Conservation (phyloP, 1,284 basidiomycete genomes). For the Irpex sp. region DNA sequence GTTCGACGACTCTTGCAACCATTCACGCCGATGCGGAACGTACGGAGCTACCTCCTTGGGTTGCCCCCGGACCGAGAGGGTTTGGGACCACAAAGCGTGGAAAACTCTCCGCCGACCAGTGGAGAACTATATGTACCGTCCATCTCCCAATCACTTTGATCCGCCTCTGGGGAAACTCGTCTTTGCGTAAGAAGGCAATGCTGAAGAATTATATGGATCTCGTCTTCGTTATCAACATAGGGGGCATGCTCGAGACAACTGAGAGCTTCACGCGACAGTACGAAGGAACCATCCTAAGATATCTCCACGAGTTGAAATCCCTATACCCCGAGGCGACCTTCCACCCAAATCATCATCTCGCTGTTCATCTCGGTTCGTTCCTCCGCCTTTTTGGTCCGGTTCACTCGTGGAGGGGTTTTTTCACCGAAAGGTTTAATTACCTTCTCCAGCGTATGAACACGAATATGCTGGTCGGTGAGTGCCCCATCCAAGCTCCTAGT, state of each 20-base stretch:
- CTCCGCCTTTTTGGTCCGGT: constrained; percentile 29
- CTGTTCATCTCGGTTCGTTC: constrained; percentile 28
- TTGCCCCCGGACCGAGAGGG: constrained; percentile 20
- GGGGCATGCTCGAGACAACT: constrained; percentile 19
- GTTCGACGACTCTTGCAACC: background rate
- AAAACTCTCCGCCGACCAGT: constrained; percentile 28
- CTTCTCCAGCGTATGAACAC: constrained; percentile 27
- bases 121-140: constrained; percentile 25
- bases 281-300: constrained; percentile 17
- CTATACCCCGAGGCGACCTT: constrained; percentile 19
- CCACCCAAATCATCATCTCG: constrained; percentile 29
- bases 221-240: constrained; percentile 23
- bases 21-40: constrained; percentile 15
- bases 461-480: constrained; percentile 18
- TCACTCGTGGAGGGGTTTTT: constrained; percentile 28
- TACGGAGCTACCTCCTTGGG: constrained; percentile 24
- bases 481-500: background rate
- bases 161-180: constrained; percentile 20
- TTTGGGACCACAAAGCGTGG: constrained; percentile 21
- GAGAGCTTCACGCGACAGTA: constrained; percentile 17
- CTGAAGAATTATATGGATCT: constrained; percentile 29
- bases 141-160: constrained; percentile 27
- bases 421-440: constrained; percentile 30
- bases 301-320: constrained; percentile 14
- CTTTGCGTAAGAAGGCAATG: constrained; percentile 11